Conservation (phyloP, 495 filamentous ascomycete species). For the Penicillium canariense region DNA sequence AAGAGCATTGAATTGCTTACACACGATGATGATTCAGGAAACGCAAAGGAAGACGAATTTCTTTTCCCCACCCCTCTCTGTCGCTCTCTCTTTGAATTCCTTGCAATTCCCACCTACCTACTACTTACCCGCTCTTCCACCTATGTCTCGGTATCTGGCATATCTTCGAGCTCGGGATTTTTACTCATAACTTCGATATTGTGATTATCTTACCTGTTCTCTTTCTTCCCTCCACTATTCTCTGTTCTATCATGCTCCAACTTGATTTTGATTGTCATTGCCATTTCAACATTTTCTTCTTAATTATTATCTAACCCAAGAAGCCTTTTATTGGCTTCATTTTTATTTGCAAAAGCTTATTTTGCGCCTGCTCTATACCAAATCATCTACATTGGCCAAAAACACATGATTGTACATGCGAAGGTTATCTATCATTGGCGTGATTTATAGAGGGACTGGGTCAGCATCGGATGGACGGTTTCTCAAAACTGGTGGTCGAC, state of each 20-base stretch:
- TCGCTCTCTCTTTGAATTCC: neutral
- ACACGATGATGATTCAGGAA: constrained; percentile 6
- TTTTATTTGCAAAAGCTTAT: too few species aligned
- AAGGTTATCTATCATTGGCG: neutral
- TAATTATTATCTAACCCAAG: too few species aligned
- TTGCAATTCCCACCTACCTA: neutral
- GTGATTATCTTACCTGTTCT: too few species aligned
- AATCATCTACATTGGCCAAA: neutral
- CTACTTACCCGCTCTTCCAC: neutral
- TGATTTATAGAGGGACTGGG: neutral
- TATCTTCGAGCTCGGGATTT: too few species aligned
- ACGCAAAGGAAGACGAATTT: neutral
- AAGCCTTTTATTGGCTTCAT: too few species aligned
- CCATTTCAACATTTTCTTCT: too few species aligned
- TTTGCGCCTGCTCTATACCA: neutral
- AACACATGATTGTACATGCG: neutral
- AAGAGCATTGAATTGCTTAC: neutral
- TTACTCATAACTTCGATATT: too few species aligned
- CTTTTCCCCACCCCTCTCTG: neutral
- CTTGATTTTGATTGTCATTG: too few species aligned
- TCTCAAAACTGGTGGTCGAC: neutral
- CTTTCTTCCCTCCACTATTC: too few species aligned
- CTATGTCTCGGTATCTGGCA: neutral
- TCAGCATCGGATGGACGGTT: neutral
- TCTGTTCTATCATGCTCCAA: too few species aligned